Evolutionary conservation across 768 basidiomycete species (phyloP).

Genomic region (Podaxis sp.): DNA sequence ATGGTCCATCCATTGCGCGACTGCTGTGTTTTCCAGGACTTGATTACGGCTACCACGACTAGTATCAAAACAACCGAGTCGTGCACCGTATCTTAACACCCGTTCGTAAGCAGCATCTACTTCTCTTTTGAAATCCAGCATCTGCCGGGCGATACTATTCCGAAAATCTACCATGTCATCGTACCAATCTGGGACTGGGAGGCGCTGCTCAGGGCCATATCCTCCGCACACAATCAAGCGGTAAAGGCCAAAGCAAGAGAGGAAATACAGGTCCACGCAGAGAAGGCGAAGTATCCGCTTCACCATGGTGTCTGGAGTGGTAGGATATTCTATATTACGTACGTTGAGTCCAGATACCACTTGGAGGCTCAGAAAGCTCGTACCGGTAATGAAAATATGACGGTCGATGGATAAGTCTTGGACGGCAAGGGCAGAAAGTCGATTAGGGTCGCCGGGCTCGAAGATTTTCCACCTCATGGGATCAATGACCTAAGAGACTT

Average conservation of each 20-base stretch:
- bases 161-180: background rate
- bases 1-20: background rate
- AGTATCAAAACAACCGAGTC: background rate
- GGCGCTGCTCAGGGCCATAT: background rate
- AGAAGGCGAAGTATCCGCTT: slow-evolving; percentile 1
- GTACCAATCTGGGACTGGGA: slow-evolving; percentile 8
- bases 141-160: background rate
- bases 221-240: slow-evolving; percentile 2
- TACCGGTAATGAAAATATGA: slow-evolving; percentile 6
- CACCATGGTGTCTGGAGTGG: background rate
- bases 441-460: background rate
- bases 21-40: background rate
- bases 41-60: background rate
- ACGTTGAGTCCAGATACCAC: background rate
- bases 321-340: background rate
- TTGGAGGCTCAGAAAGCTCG: background rate
- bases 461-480: slow-evolving; percentile 7
- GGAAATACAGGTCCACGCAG: background rate
- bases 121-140: background rate
- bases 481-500: background rate
- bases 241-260: slow-evolving; percentile 1
- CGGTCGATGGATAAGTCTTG: background rate
- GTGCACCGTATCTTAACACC: background rate
- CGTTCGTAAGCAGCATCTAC: background rate
- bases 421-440: slow-evolving; percentile 2